phyloP scores from a whole-genome alignment of 108 stramenopile species.

The Cafeteria roenbergensis region DNA sequence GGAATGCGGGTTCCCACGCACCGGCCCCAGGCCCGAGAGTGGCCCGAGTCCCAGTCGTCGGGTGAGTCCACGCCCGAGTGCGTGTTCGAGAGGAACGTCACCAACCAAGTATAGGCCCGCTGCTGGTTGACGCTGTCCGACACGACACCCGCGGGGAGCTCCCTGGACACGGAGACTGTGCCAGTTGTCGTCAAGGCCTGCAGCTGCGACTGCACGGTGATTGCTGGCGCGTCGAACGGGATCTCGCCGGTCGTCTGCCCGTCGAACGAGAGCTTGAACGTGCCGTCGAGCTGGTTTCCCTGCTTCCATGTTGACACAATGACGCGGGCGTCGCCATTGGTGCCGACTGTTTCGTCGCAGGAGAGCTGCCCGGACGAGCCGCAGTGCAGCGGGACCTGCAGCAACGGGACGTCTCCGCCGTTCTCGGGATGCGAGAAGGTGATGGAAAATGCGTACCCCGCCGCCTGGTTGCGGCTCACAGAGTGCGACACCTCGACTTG shows the following conservation, averaged over 20 bases:
- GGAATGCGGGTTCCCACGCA: slow-evolving; percentile 54
- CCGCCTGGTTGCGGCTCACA: too few relatives aligned
- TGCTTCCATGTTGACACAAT: neutral
- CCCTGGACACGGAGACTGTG: slow-evolving; percentile 20
- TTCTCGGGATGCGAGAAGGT: slow-evolving; percentile 27
- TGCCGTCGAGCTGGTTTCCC: slow-evolving; percentile 30
- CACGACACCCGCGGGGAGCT: neutral
- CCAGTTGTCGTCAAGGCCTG: slow-evolving; percentile 39
- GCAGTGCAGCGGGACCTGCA: neutral
- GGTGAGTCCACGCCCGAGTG: slow-evolving; percentile 34
- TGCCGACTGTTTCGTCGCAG: neutral
- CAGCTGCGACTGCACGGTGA: slow-evolving; percentile 40
- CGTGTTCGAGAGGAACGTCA: slow-evolving; percentile 54
- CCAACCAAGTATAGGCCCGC: slow-evolving; percentile 54
- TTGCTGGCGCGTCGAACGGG: slow-evolving; percentile 45
- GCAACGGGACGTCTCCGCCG: slow-evolving; percentile 1
- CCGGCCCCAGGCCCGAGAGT: slow-evolving; percentile 66
- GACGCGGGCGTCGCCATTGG: neutral
- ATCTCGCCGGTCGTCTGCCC: slow-evolving; percentile 24
- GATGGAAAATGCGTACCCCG: slow-evolving; percentile 27
- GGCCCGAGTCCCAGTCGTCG: slow-evolving; percentile 54
- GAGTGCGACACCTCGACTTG: too few relatives aligned
- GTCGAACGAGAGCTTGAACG: slow-evolving; percentile 48
- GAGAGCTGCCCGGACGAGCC: too few relatives aligned
- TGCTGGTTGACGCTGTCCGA: neutral